phyloP scores from a whole-genome alignment of 2,329 filamentous ascomycete genomes.

The Fusarium oxysporum region DNA sequence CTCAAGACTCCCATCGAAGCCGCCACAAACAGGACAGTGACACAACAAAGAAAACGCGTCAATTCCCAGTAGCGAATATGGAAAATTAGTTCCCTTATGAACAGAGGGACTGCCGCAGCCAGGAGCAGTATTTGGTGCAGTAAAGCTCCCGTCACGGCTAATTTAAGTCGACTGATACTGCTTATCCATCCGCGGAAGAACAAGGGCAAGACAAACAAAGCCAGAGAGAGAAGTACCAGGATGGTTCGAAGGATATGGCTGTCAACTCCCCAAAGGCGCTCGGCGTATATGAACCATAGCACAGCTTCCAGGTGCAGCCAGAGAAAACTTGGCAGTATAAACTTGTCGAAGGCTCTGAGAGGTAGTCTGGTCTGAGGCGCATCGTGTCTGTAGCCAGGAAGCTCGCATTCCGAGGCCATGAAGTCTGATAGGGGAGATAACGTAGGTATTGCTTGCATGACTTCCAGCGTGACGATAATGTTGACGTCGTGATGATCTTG shows the following conservation, averaged over 20 bases:
- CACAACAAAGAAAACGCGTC: not conserved
- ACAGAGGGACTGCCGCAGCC: rapidly evolving
- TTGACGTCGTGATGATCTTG: not conserved
- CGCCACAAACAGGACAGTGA: no score
- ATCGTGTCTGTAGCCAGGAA: not conserved
- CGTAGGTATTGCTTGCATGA: not conserved
- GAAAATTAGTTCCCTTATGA: rapidly evolving
- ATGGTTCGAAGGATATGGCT: rapidly evolving
- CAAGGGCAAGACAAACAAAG: not conserved
- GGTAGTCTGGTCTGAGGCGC: not conserved
- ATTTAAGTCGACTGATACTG: not conserved
- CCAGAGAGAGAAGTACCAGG: not conserved
- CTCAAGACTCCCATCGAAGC: not conserved
- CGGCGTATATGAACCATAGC: not conserved
- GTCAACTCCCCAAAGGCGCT: not conserved
- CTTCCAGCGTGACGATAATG: rapidly evolving
- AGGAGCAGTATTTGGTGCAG: not conserved
- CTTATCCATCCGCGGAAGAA: not conserved
- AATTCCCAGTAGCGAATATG: not conserved
- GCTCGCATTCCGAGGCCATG: not conserved
- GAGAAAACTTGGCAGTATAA: not conserved
- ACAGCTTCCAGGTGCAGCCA: not conserved
- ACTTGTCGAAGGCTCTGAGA: not conserved
- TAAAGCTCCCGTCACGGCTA: not conserved
- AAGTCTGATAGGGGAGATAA: not conserved